Conservation (phyloP, 139 green algal species). For the Tetratostichococcus sp. region DNA sequence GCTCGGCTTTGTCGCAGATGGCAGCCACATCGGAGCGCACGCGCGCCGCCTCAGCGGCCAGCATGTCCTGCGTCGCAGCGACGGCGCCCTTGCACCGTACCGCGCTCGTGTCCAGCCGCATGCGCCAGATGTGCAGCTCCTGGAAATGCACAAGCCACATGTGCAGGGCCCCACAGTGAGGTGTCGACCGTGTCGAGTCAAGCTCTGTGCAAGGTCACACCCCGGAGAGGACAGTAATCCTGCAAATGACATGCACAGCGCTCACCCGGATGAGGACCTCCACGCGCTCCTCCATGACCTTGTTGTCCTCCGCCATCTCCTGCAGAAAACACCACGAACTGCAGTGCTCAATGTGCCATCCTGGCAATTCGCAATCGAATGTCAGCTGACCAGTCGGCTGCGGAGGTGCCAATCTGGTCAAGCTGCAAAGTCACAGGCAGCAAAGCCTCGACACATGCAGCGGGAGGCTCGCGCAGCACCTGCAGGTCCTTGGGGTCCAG, state of each 20-base stretch:
- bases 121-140: background rate
- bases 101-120: background rate
- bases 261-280: background rate
- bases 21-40: background rate
- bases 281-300: background rate
- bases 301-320: background rate
- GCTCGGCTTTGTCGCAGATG: background rate
- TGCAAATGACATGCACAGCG: background rate
- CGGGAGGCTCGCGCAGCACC: background rate
- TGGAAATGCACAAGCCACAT: background rate
- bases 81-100: background rate
- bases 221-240: too few relatives aligned
- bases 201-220: background rate
- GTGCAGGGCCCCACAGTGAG: background rate
- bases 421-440: too few relatives aligned
- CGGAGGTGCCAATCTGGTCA: too few relatives aligned
- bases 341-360: background rate
- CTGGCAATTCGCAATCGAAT: background rate
- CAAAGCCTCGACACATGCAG: too few relatives aligned
- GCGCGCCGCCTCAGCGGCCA: background rate
- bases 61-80: background rate
- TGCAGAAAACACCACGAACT: background rate
- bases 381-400: too few relatives aligned
- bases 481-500: background rate
- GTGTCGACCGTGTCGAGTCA: too few relatives aligned